These are phyloP conservation scores for Backusella morwellensis DNA, from an alignment of 192 early-diverging fungal genomes.

Conservation along the genomic window DNA sequence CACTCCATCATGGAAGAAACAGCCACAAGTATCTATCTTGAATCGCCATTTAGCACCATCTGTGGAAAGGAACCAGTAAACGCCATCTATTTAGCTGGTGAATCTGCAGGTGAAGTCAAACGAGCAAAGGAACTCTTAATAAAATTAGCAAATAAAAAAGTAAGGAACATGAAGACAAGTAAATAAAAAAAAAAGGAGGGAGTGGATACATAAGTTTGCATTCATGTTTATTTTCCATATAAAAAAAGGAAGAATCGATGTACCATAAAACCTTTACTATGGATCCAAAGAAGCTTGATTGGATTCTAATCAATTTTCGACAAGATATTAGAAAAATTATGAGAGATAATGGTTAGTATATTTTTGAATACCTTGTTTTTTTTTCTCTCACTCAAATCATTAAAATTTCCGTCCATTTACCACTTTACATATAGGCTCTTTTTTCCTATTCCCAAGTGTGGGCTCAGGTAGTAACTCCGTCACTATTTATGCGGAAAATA, in stretches of 20 bases:
- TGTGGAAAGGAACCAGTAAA: slow-evolving; percentile 21
- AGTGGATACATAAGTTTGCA: slow-evolving; percentile 13
- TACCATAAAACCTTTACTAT: slow-evolving; percentile 36
- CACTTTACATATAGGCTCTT: slow-evolving; percentile 27
- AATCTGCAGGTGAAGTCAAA: slow-evolving; percentile 8
- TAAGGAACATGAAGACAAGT: slow-evolving; percentile 26
- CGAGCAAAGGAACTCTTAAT: slow-evolving; percentile 15
- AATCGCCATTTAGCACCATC: slow-evolving; percentile 51
- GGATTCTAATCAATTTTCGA: slow-evolving; percentile 60
- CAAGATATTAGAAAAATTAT: slow-evolving; percentile 61
- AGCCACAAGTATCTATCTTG: slow-evolving; percentile 70
- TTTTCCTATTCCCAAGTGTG: slow-evolving; percentile 59
- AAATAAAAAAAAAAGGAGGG: slow-evolving; percentile 41
- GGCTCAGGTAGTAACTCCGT: slow-evolving; percentile 50
- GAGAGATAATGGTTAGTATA: slow-evolving; percentile 60
- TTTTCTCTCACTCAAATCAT: neutral
- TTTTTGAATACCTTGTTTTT: neutral
- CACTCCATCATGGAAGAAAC: slow-evolving; percentile 32
- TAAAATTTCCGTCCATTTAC: neutral
- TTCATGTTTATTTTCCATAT: slow-evolving; percentile 22
- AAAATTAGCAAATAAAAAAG: slow-evolving; percentile 32
- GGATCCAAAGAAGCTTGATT: slow-evolving; percentile 70
- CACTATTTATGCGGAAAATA: slow-evolving; percentile 59
- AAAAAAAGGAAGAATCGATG: slow-evolving; percentile 40
- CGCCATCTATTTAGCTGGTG: slow-evolving; percentile 24